phyloP scores from a whole-genome alignment of 2,329 filamentous ascomycete genomes.

The Trichophyton equinum region DNA sequence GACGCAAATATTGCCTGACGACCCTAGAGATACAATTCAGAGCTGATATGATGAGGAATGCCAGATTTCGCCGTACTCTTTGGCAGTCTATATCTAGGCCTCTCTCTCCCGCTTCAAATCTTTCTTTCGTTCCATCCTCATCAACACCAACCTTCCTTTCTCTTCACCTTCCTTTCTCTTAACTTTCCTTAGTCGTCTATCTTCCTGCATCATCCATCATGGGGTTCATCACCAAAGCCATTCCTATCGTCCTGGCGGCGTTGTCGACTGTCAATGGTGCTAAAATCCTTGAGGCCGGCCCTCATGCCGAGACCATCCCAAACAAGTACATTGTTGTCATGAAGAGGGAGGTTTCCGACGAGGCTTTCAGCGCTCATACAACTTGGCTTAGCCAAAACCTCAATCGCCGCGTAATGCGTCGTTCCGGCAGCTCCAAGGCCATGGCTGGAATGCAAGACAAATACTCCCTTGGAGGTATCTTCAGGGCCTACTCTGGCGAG shows the following conservation, averaged over 20 bases:
- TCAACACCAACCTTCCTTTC: not conserved
- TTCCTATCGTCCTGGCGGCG: constrained; percentile 7
- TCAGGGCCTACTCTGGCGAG: constrained; percentile 6
- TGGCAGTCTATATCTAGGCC: not conserved
- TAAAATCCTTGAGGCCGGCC: constrained; percentile 1
- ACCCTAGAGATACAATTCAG: not conserved
- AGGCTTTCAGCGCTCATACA: constrained; percentile 5
- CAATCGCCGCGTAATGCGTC: not conserved
- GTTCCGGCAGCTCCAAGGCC: not conserved
- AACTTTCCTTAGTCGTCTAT: not conserved
- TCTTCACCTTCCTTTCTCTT: not conserved
- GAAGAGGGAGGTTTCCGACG: constrained; percentile 3
- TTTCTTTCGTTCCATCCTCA: not conserved
- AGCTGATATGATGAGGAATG: not conserved
- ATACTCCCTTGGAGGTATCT: constrained; percentile 3
- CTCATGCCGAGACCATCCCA: constrained; percentile 3
- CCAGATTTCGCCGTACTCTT: not conserved
- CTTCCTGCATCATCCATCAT: not conserved
- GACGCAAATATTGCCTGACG: not conserved
- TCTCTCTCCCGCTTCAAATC: not conserved
- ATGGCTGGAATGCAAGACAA: constrained; percentile 6
- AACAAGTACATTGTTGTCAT: constrained; percentile 10
- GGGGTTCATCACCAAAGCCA: constrained; percentile 5
- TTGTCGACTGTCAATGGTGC: constrained; percentile 6
- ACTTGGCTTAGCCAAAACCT: constrained; percentile 4